Conservation (phyloP, 1,284 basidiomycete species). For the Amylostereum areolatum region DNA sequence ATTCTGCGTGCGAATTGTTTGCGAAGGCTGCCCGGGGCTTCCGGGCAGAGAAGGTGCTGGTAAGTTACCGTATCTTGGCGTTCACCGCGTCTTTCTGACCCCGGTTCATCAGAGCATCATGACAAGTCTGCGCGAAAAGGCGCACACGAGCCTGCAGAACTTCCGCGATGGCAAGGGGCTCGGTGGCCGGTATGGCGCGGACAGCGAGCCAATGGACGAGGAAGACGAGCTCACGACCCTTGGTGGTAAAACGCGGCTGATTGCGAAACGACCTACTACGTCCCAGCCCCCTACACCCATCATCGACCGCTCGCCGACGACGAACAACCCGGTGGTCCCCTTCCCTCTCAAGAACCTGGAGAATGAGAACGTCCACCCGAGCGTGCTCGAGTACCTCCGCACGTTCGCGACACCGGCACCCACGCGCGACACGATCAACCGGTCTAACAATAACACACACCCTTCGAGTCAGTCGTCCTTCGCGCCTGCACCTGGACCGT, state of each 20-base stretch:
- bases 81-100: slow-evolving; percentile 23
- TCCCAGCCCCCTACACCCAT: slow-evolving; percentile 47
- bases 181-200: slow-evolving; percentile 13
- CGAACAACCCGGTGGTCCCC: slow-evolving; percentile 52
- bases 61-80: slow-evolving; percentile 25
- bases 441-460: too few species aligned
- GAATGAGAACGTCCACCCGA: slow-evolving; percentile 43
- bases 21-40: slow-evolving; percentile 43
- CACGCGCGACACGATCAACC: neutral
- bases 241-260: slow-evolving; percentile 57
- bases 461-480: too few species aligned
- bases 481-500: too few species aligned
- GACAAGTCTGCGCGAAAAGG: slow-evolving; percentile 55
- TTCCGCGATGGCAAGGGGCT: slow-evolving; percentile 46
- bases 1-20: slow-evolving; percentile 55
- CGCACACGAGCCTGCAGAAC: slow-evolving; percentile 58
- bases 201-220: slow-evolving; percentile 22
- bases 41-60: slow-evolving; percentile 53
- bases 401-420: slow-evolving; percentile 45
- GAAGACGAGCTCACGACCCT: slow-evolving; percentile 51
- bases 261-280: slow-evolving; percentile 29
- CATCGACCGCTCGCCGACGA: slow-evolving; percentile 60
- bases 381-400: slow-evolving; percentile 58
- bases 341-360: slow-evolving; percentile 24
- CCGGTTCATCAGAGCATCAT: slow-evolving; percentile 55